Evolutionary conservation across 2,329 filamentous ascomycete genomes (phyloP), one percentile per base, ranked within the genome.

Genomic region (Trichophyton simii): DNA sequence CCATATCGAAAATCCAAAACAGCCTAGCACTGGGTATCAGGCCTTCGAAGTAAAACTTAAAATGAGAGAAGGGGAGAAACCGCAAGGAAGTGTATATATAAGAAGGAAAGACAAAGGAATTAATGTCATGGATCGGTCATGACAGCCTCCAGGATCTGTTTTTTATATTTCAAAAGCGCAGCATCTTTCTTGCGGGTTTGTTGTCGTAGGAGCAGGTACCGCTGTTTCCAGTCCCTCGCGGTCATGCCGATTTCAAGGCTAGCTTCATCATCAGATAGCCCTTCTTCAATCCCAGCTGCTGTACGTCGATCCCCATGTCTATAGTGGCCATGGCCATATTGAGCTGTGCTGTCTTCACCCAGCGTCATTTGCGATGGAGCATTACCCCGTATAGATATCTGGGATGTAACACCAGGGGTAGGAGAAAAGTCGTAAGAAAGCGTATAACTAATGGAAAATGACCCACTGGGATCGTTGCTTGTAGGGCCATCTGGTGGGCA

Each of bases 71-170:
- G 41, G n/a, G n/a, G 22, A 11, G 20, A 48, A 48, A 25, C 18
- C 9, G 9, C 8, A 22, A 48, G 18, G 18, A 48, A 22, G 20
- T 9, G 22, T 22, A 48, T 38, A 38, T 13, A 25, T 22, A 48
- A 54, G n/a, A 25, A 13, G 34, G 11, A 44, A 18, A 18, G 41
- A 20, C 6, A 44, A 44, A 7, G 8, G 50, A 28, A 54, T 18
- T 41, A 25, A 58, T 6, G 15, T 59, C 57, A 63, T 9, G 52
- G 20, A 59, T 60, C 62, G 46, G 61, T 52, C 74, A 76, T 76
- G n/a, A 76, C 74, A 15, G 72, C 74, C 64, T 76, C 73, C 15
- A 76, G 67, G 34, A 76, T 74, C 54, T 71, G 75, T 38, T 74
- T 73, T 61, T 75, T 76, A 60, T 76, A 76, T 48, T 74, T 68